Evolutionary conservation across 208 protist species (phyloP).

Genomic region (Vickermania ingenoplastis): DNA sequence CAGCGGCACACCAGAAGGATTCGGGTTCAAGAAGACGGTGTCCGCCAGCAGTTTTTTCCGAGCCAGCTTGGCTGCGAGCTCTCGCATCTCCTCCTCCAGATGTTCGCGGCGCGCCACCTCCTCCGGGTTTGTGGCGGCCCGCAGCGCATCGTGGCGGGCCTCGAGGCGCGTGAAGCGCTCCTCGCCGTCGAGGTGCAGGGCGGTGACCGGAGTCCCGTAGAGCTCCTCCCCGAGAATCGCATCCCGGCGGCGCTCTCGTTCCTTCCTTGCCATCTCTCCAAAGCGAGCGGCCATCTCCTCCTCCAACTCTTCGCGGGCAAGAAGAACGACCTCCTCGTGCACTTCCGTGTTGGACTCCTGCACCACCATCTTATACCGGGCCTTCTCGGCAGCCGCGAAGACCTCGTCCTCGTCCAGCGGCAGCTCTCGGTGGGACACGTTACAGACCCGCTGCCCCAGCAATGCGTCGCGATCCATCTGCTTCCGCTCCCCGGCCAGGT

Average conservation of each 20-base stretch:
- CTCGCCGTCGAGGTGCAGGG: not conserved
- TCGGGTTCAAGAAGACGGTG: not conserved
- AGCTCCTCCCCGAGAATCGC: constrained; percentile 10
- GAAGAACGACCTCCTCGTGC: not conserved
- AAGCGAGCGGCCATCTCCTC: constrained; percentile 6
- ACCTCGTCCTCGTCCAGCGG: constrained; percentile 12
- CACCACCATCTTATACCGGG: constrained; percentile 8
- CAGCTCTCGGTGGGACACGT: constrained; percentile 5
- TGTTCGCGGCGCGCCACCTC: not conserved
- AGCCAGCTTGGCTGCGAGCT: not conserved
- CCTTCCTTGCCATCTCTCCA: not conserved
- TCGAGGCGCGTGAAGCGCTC: not conserved
- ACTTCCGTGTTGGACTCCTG: not conserved
- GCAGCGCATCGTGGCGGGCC: not conserved
- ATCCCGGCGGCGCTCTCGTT: constrained; percentile 5
- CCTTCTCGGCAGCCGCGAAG: constrained; percentile 7
- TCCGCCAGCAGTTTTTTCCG: not conserved
- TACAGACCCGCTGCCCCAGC: constrained; percentile 13
- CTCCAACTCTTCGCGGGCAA: not conserved
- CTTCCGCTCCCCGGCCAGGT: constrained; percentile 26
- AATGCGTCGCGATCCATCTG: constrained; percentile 13
- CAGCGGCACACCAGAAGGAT: not conserved
- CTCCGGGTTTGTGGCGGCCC: not conserved
- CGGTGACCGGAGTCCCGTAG: not conserved
- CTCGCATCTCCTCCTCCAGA: not conserved